These are phyloP conservation scores for Phyllosticta citrichinensis DNA, from an alignment of 2,329 filamentous ascomycete genomes.

Conservation along the genomic window DNA sequence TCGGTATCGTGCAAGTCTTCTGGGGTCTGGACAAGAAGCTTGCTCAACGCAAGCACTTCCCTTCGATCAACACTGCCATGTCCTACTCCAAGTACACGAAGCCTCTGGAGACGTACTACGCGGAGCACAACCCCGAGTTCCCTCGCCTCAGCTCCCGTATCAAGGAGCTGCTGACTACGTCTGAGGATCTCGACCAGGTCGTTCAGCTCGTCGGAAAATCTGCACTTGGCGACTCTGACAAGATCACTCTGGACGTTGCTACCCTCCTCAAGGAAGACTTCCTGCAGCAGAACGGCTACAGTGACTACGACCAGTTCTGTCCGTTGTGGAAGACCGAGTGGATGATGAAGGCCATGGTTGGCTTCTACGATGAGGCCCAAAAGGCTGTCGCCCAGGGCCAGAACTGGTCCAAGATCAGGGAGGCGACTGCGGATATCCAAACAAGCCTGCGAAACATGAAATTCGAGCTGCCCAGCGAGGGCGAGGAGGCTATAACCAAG, in stretches of 20 bases:
- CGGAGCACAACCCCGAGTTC: conserved; percentile 89
- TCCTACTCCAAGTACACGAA: conserved; percentile 96
- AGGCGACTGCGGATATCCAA: conserved; percentile 82
- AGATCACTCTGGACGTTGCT: conserved; percentile 93
- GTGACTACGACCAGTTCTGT: conserved; percentile 98
- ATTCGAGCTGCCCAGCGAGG: conserved; percentile 85
- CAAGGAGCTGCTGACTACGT: conserved; percentile 86
- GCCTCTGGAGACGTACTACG: conserved; percentile 85
- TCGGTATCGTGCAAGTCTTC: conserved; percentile 98
- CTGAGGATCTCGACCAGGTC: conserved; percentile 95
- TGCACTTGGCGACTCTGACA: conserved; percentile 89
- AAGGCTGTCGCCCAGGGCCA: conserved; percentile 89
- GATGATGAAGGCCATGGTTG: conserved; percentile 99
- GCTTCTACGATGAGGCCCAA: conserved; percentile 93
- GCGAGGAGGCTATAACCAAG: conserved; percentile 69
- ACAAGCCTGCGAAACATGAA: conserved; percentile 81
- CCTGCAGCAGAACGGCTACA: conserved; percentile 98
- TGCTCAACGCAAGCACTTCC: conserved; percentile 97
- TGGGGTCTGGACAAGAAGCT: conserved; percentile 99
- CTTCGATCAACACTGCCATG: conserved; percentile 87
- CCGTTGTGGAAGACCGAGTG: conserved; percentile 99
- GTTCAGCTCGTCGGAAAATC: conserved; percentile 98
- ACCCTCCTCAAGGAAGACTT: conserved; percentile 96
- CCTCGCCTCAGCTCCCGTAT: conserved; percentile 86
- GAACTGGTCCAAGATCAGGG: conserved; percentile 85